Percentiles rank a stretch among this genome's conserved stretches.
Evolutionary conservation across 768 basidiomycete species (phyloP).

Genomic region (Phlebiopsis flavidoalba): DNA sequence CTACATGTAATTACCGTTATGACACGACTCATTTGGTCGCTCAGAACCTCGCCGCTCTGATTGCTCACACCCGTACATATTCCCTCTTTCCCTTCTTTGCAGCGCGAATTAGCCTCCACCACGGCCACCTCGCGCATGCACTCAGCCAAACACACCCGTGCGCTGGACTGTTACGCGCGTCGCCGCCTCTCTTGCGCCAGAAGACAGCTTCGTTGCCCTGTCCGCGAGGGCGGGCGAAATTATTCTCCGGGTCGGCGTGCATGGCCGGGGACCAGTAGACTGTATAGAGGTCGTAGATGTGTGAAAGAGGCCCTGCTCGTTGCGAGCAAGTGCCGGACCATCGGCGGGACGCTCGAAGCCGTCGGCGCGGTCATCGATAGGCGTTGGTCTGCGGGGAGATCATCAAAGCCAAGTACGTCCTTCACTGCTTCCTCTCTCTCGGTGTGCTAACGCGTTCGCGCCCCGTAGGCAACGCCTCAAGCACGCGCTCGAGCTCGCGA

Average conservation of each 20-base stretch:
- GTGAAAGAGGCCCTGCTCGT: constrained; percentile 17
- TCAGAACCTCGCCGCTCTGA: constrained; percentile 41
- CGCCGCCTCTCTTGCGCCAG: constrained; percentile 44
- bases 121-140: constrained; percentile 73
- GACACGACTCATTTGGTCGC: background rate
- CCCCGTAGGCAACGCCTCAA: constrained; percentile 50
- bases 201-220: constrained; percentile 35
- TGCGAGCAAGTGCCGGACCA: constrained; percentile 32
- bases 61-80: constrained; percentile 58
- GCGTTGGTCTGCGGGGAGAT: constrained; percentile 50
- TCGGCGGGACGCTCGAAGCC: constrained; percentile 51
- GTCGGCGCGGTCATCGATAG: constrained; percentile 50
- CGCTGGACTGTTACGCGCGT: constrained; percentile 59
- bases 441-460: background rate
- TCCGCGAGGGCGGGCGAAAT: constrained; percentile 51
- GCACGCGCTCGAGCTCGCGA: constrained; percentile 52
- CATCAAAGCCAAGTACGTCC: constrained; percentile 54
- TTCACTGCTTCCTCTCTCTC: background rate
- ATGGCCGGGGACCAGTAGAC: no score
- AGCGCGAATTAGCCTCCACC: constrained; percentile 59
- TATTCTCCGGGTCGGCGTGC: constrained; percentile 44
- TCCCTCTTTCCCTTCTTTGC: constrained; percentile 52
- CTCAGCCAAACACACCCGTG: constrained; percentile 46
- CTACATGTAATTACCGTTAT: background rate
- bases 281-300: constrained; percentile 1